Percentiles rank a stretch among this genome's conserved stretches.
Evolutionary conservation across 139 green algal species (phyloP).

Genomic region (Nannochloris sp.): DNA sequence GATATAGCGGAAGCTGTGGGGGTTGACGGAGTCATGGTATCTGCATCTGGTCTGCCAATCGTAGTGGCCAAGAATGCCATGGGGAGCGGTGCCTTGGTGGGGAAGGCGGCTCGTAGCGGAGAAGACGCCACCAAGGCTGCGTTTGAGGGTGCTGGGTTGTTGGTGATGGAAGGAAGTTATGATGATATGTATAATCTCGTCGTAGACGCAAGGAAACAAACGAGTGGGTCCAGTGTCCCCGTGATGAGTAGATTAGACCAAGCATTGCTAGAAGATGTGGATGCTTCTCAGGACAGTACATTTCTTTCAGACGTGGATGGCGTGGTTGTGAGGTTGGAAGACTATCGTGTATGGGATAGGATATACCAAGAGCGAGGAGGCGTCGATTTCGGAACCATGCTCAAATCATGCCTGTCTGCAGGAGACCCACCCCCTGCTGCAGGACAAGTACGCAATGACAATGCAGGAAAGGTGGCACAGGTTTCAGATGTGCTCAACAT

Average conservation of each 20-base stretch:
- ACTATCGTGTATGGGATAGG: not conserved
- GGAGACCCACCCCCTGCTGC: constrained; percentile 9
- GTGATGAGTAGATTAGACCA: constrained; percentile 7
- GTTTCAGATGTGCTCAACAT: constrained; percentile 26
- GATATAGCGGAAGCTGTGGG: constrained; percentile 78
- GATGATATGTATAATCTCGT: constrained; percentile 1
- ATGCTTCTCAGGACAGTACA: not conserved
- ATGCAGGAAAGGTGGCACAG: constrained; percentile 6
- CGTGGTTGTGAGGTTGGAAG: constrained; percentile 4
- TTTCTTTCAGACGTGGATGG: constrained; percentile 28
- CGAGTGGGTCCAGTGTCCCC: constrained; percentile 54
- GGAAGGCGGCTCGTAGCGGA: constrained; percentile 34
- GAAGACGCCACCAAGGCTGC: constrained; percentile 47
- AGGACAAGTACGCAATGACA: not conserved
- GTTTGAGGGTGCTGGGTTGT: constrained; percentile 66
- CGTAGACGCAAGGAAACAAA: constrained; percentile 30
- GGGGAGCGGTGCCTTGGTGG: constrained; percentile 48
- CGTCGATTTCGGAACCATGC: not conserved
- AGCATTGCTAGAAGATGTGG: not conserved
- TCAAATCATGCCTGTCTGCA: not conserved
- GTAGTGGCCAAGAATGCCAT: constrained; percentile 81
- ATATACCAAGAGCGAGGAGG: not conserved
- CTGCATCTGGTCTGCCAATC: constrained; percentile 60
- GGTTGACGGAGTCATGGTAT: constrained; percentile 81
- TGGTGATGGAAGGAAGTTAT: constrained; percentile 42